Evolutionary conservation across 768 basidiomycete species (phyloP).

Genomic region (Tylopilus vinaceipallidus): DNA sequence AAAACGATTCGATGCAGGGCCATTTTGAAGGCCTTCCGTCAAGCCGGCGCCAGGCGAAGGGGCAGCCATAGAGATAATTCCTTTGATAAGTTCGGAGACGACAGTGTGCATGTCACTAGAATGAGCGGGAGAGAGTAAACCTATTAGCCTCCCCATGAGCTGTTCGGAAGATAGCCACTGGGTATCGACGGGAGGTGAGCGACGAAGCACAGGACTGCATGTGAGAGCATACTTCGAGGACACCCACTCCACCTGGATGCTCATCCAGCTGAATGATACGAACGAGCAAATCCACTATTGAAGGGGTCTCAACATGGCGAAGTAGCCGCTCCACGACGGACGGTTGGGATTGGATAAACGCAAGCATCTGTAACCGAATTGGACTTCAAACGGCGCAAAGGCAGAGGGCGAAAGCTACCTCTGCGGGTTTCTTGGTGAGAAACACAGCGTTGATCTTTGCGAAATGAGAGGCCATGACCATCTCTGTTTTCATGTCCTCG

Average conservation of each 20-base stretch:
- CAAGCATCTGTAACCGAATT: conserved; percentile 69
- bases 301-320: conserved; percentile 81
- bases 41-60: conserved; percentile 79
- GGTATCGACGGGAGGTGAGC: conserved; percentile 29
- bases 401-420: conserved; percentile 52
- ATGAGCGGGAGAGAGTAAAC: conserved; percentile 76
- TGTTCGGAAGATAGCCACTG: conserved; percentile 88
- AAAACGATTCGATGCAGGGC: conserved; percentile 79
- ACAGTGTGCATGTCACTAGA: conserved; percentile 78
- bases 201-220: conserved; percentile 29
- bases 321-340: conserved; percentile 79
- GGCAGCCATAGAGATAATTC: conserved; percentile 91
- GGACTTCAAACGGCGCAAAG: conserved; percentile 17
- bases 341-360: conserved; percentile 84
- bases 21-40: conserved; percentile 65
- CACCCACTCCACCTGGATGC: conserved; percentile 73
- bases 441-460: conserved; percentile 91
- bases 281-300: conserved; percentile 88
- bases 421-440: conserved; percentile 82
- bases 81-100: conserved; percentile 89
- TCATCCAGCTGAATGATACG: conserved; percentile 91
- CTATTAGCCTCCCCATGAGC: conserved; percentile 78
- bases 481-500: conserved; percentile 85
- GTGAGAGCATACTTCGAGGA: conserved; percentile 74
- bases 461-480: conserved; percentile 89